These are phyloP conservation scores for Mallotus japonicus DNA, from an alignment of 441 rosid genomes.

Conservation along the genomic window DNA sequence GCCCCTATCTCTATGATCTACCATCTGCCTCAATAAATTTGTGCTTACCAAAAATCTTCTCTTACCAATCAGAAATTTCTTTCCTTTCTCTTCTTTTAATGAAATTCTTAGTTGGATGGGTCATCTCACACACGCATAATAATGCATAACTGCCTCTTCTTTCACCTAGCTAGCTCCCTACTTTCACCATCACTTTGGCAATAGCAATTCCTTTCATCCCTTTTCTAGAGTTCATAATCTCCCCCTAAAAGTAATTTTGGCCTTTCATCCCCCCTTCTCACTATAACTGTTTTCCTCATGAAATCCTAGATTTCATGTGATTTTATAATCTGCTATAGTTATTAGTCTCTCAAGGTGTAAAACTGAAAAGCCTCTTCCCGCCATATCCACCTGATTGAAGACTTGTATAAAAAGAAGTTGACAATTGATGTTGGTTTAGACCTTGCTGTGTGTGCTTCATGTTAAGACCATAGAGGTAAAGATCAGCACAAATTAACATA, in stretches of 20 bases:
- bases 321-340: background rate
- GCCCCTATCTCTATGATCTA: background rate
- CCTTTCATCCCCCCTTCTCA: background rate
- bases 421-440: background rate
- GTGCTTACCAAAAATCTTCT: background rate
- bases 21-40: background rate
- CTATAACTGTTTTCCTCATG: background rate
- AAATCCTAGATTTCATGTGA: background rate
- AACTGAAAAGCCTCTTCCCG: background rate
- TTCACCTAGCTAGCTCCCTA: too few species aligned
- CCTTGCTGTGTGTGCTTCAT: background rate
- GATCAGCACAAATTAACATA: too few species aligned
- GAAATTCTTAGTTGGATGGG: background rate
- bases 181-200: background rate
- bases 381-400: background rate
- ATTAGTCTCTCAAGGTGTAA: background rate
- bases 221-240: background rate
- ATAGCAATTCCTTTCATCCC: background rate
- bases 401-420: background rate
- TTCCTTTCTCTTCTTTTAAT: background rate
- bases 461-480: background rate
- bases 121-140: background rate
- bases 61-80: background rate
- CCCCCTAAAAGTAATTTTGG: background rate
- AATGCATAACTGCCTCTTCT: too few species aligned